Percentiles rank a stretch among this genome's conserved stretches.
These are phyloP conservation scores for Colletotrichum cuscutae DNA, from an alignment of 2,329 filamentous ascomycete genomes.

Conservation along the genomic window DNA sequence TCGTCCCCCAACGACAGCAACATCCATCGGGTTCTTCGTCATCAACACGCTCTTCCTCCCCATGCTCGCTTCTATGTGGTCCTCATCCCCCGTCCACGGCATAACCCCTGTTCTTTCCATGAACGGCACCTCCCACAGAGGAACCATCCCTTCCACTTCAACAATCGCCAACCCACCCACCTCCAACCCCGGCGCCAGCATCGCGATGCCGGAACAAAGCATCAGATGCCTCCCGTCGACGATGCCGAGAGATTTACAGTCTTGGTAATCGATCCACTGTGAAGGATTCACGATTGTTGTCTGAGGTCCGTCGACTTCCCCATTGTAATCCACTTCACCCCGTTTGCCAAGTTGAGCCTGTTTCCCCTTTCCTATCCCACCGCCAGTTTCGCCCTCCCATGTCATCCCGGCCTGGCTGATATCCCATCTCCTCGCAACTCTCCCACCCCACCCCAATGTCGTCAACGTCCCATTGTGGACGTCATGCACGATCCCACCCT, in stretches of 20 bases:
- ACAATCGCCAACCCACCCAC: conserved; percentile 60
- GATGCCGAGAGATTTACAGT: conserved; percentile 60
- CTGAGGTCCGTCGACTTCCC: conserved; percentile 39
- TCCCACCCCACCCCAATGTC: conserved; percentile 58
- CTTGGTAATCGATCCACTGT: conserved; percentile 60
- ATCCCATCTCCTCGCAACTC: conserved; percentile 51
- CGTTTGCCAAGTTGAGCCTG: conserved; percentile 43
- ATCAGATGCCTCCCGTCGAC: conserved; percentile 53
- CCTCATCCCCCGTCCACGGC: conserved; percentile 40
- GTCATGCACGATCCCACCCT: conserved; percentile 59
- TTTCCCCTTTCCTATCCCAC: too few species aligned
- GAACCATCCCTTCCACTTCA: conserved; percentile 54
- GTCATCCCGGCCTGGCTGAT: conserved; percentile 32
- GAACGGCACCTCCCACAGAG: conserved; percentile 57
- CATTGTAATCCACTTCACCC: conserved; percentile 41
- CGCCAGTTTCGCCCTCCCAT: not conserved
- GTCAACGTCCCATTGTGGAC: conserved; percentile 46
- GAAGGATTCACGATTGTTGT: conserved; percentile 48
- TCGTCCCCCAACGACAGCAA: conserved; percentile 53
- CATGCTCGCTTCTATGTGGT: not conserved
- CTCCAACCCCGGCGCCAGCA: conserved; percentile 41
- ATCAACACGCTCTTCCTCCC: conserved; percentile 46
- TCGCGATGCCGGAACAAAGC: conserved; percentile 58
- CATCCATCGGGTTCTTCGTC: conserved; percentile 61
- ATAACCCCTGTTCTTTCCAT: conserved; percentile 47